Evolutionary conservation across 2,329 filamentous ascomycete genomes (phyloP).

Genomic region (Elsinoe fawcettii): DNA sequence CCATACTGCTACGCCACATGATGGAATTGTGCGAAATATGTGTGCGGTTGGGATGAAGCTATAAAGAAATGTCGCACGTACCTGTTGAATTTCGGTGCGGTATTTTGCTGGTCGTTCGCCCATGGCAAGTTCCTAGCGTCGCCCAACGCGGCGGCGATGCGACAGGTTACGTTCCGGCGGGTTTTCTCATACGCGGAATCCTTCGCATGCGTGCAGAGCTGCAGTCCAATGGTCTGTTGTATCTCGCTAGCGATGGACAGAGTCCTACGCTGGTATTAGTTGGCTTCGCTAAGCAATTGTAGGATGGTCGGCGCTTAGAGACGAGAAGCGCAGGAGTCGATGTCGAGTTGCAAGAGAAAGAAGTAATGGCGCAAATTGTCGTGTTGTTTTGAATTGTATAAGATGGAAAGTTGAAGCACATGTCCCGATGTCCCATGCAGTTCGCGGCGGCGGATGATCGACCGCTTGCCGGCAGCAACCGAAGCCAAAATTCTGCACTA

Average conservation of each 20-base stretch:
- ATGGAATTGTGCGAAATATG: not conserved
- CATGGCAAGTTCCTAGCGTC: constrained; percentile 41
- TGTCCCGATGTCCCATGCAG: not conserved
- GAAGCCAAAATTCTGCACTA: not conserved
- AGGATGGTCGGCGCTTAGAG: not conserved
- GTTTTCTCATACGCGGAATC: not conserved
- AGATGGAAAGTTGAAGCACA: not conserved
- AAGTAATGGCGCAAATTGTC: not conserved
- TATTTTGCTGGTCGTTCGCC: constrained; percentile 77
- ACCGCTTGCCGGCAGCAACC: not conserved
- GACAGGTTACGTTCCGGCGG: not conserved
- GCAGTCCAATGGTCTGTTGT: no score
- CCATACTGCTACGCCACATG: not conserved
- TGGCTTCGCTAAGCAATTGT: not conserved
- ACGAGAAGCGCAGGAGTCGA: not conserved
- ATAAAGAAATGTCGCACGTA: constrained; percentile 38
- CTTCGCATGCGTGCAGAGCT: no score
- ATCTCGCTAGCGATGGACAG: no score
- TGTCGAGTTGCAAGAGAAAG: not conserved
- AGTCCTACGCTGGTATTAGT: not conserved
- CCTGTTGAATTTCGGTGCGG: constrained; percentile 96
- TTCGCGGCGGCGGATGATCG: not conserved
- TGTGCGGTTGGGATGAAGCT: not conserved
- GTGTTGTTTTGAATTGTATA: not conserved
- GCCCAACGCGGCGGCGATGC: not conserved